Conservation (phyloP, 1,284 basidiomycete species). For the Sphagnurus paluster region DNA sequence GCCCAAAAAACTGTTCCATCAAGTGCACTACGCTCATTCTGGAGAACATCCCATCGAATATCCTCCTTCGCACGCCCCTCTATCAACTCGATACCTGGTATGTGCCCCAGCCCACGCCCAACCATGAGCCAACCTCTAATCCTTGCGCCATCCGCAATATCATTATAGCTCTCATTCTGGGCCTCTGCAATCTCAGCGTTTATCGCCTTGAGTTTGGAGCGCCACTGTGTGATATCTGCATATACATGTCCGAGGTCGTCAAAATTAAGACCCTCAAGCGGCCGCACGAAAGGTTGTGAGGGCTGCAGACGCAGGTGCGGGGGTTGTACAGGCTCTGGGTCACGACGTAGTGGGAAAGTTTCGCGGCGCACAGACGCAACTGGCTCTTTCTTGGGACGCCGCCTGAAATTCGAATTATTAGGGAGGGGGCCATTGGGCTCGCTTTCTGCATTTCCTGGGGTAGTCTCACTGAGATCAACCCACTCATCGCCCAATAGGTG, state of each 20-base stretch:
- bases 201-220: slow-evolving; percentile 67
- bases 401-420: slow-evolving; percentile 34
- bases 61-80: slow-evolving; percentile 80
- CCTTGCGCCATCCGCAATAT: slow-evolving; percentile 66
- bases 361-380: slow-evolving; percentile 49
- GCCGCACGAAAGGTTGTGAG: slow-evolving; percentile 70
- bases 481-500: slow-evolving; percentile 49
- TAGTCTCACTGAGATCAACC: slow-evolving; percentile 47
- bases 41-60: slow-evolving; percentile 76
- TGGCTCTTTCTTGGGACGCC: slow-evolving; percentile 32
- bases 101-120: slow-evolving; percentile 62
- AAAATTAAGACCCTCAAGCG: slow-evolving; percentile 66
- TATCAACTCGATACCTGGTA: slow-evolving; percentile 68
- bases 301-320: slow-evolving; percentile 70
- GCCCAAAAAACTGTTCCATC: slow-evolving; percentile 55
- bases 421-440: slow-evolving; percentile 35
- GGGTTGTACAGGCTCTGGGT: slow-evolving; percentile 45
- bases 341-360: slow-evolving; percentile 61
- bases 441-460: slow-evolving; percentile 38
- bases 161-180: slow-evolving; percentile 64
- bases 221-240: slow-evolving; percentile 64
- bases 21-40: slow-evolving; percentile 49
- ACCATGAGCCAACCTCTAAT: slow-evolving; percentile 79
- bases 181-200: slow-evolving; percentile 67
- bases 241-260: slow-evolving; percentile 66